Base-by-base conservation (phyloP, 2,329 filamentous ascomycete genomes). In the Pestalotiopsis sp. region DNA sequence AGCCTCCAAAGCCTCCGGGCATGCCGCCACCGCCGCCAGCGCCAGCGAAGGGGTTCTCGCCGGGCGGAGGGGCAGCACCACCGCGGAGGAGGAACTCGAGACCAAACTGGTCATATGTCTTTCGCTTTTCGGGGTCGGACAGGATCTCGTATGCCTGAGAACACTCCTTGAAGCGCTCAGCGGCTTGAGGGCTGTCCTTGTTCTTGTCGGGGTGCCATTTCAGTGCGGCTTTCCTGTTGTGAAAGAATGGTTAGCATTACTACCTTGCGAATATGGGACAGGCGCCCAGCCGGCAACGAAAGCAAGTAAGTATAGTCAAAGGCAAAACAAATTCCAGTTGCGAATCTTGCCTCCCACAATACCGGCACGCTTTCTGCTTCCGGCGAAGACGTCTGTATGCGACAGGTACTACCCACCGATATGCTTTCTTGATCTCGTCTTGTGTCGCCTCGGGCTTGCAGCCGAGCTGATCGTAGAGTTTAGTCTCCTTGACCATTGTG, bases 191-290 rank as follows among this genome's bases (percentile, higher is more conserved):
- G 74, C 95, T 94, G 82, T 97, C 91, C 81, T 94, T 94, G 86
- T 98, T 99, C 86, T 98, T 99, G 85, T 99, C 96, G 6, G 96
- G 96, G 78, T 99, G 96, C 82, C 90, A 94, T 83, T 94, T 97
- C 78, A 98, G 82, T 66, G 95, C 95, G 67, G 91, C 88, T 86
- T 97, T 97, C 71, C 92, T 94, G 78, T 70, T 44, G 7, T 9
- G 60, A 67, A 66, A 62, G 39, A 44, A 59, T 75, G 71, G 79
- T 85, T 75, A 85, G 82, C 71, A 40, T 38, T 52, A 35, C 30
- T 9, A 52, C 10, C 17, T 52, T 52, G 5, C 44, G 20, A 3
- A n/a, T 20, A 39, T 44, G 35, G 57, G 57, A 67, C 14, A 14
- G 52, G 26, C 13, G 22, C 48, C 48, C 57, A 13, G n/a, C 10